phyloP scores from a whole-genome alignment of 352 stramenopile genomes.

The Globisporangium spiculum region DNA sequence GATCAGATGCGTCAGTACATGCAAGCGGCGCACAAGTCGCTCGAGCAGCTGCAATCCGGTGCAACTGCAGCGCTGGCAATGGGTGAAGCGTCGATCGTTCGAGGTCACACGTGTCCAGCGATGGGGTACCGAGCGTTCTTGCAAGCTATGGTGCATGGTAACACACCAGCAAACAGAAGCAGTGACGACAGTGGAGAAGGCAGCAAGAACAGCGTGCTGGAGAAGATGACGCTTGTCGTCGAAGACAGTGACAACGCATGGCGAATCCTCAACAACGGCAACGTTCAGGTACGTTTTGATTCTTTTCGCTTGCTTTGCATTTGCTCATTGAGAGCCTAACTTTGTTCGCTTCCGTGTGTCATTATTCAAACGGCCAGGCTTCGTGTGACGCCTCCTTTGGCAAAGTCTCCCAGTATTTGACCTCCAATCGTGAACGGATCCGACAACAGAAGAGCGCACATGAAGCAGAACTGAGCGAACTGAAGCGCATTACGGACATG shows the following conservation, averaged over 20 bases:
- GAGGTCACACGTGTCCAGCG: slow-evolving; percentile 50
- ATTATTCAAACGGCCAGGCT: slow-evolving; percentile 1
- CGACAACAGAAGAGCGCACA: slow-evolving; percentile 22
- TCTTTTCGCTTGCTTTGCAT: not conserved
- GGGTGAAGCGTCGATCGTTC: slow-evolving; percentile 27
- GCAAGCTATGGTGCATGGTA: slow-evolving; percentile 28
- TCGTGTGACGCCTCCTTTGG: slow-evolving; percentile 28
- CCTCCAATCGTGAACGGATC: slow-evolving; percentile 25
- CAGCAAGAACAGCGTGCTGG: slow-evolving; percentile 25
- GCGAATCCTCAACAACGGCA: slow-evolving; percentile 39
- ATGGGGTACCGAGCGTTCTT: slow-evolving; percentile 53
- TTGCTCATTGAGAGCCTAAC: not conserved
- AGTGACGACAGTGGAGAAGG: not conserved
- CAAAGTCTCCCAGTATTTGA: slow-evolving; percentile 25
- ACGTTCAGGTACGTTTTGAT: slow-evolving; percentile 25
- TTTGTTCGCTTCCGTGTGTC: not conserved
- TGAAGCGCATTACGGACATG: slow-evolving; percentile 30
- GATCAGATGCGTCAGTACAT: slow-evolving; percentile 47
- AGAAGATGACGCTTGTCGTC: slow-evolving; percentile 38
- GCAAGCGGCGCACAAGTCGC: slow-evolving; percentile 29
- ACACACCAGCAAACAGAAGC: slow-evolving; percentile 11
- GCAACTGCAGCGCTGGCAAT: slow-evolving; percentile 30
- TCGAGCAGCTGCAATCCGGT: slow-evolving; percentile 30
- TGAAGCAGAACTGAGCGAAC: slow-evolving; percentile 32
- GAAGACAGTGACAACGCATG: slow-evolving; percentile 41